Evolutionary conservation across 495 filamentous ascomycete species (phyloP).

Genomic region (Aspergillus funiculosus): DNA sequence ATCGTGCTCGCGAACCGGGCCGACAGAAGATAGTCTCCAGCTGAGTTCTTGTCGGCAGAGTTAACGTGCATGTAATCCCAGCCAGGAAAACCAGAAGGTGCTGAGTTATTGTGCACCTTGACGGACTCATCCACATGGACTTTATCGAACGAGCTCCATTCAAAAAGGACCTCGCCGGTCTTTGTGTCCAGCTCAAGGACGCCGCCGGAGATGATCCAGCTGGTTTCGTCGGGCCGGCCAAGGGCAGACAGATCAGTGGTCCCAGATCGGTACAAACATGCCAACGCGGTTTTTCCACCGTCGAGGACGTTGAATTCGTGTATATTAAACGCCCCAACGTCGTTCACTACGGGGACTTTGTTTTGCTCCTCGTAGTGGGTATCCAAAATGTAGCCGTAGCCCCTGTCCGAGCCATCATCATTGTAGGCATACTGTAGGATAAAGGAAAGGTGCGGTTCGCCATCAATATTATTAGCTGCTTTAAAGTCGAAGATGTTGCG

Average conservation of each 20-base stretch:
- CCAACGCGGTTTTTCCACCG: conserved; percentile 38
- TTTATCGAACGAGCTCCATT: conserved; percentile 44
- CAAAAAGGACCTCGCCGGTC: conserved; percentile 40
- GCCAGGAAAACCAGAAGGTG: conserved; percentile 23
- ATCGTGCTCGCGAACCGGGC: conserved; percentile 51
- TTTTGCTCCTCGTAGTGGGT: conserved; percentile 32
- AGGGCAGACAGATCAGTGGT: conserved; percentile 38
- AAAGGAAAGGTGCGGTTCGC: conserved; percentile 41
- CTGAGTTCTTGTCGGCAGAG: conserved; percentile 38
- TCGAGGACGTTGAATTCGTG: conserved; percentile 46
- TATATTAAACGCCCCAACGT: conserved; percentile 41
- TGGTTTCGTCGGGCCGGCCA: conserved; percentile 36
- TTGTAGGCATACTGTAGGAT: conserved; percentile 38
- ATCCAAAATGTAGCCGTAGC: conserved; percentile 32
- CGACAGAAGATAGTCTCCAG: conserved; percentile 55
- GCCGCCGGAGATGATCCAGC: conserved; percentile 36
- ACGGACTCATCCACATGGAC: conserved; percentile 38
- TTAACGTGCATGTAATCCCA: conserved; percentile 43
- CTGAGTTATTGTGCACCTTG: conserved; percentile 14
- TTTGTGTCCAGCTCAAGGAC: conserved; percentile 45
- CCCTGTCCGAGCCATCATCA: conserved; percentile 28
- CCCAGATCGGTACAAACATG: conserved; percentile 45
- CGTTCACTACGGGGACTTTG: conserved; percentile 34
- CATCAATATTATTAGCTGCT: conserved; percentile 32
- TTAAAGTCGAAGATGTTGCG: conserved; percentile 40